phyloP scores from a whole-genome alignment of 176 grass and related monocot species.

The Eremochloa ophiuroides region DNA sequence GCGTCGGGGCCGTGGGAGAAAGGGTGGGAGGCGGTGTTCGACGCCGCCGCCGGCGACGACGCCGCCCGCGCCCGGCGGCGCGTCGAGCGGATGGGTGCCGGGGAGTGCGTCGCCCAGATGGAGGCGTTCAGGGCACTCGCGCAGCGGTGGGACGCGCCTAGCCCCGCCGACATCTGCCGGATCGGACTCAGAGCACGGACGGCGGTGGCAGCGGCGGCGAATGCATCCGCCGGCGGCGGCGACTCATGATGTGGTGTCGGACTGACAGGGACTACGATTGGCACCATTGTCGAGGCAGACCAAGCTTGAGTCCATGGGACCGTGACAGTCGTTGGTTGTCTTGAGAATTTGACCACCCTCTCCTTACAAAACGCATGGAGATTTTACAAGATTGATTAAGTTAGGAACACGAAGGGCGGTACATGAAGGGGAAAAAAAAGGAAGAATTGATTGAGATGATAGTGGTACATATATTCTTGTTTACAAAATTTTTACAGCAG shows the following conservation, averaged over 20 bases:
- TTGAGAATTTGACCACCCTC: too few relatives aligned
- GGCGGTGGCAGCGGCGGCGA: background rate
- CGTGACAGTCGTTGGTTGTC: too few relatives aligned
- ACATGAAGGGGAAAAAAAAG: too few relatives aligned
- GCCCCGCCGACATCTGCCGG: constrained; percentile 39
- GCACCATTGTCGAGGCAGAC: background rate
- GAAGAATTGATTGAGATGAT: too few relatives aligned
- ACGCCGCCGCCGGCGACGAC: constrained; percentile 36
- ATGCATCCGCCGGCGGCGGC: background rate
- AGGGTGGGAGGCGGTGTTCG: constrained; percentile 57
- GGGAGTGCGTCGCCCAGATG: constrained; percentile 40
- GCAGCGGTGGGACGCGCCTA: constrained; percentile 44
- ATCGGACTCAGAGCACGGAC: background rate
- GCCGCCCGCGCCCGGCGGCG: constrained; percentile 11
- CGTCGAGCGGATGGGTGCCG: constrained; percentile 22
- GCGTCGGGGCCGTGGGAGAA: constrained; percentile 45
- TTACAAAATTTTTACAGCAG: background rate
- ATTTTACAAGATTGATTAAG: too few relatives aligned
- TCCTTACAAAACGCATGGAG: too few relatives aligned
- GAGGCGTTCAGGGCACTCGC: constrained; percentile 7
- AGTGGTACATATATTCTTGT: too few relatives aligned
- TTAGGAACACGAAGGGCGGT: too few relatives aligned
- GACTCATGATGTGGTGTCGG: too few relatives aligned
- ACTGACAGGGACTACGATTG: background rate
- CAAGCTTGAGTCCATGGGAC: too few relatives aligned